Evolutionary conservation across 805 yeast genomes (phyloP), one percentile per base, ranked within the genome.

Genomic region (Priceomyces haplophilus): DNA sequence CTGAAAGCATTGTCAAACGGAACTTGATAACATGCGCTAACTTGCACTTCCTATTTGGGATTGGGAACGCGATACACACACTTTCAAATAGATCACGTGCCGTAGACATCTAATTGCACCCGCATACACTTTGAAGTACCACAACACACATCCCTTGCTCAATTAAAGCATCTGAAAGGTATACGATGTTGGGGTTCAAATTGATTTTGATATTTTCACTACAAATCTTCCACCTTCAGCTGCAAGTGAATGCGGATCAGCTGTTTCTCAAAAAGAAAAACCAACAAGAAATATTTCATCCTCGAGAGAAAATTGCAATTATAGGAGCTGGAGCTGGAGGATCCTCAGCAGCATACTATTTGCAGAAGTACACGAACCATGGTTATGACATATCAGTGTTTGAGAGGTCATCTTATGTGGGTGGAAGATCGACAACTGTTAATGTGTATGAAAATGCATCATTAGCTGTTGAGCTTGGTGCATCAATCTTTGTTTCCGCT

Each of bases 241-340:
- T 8, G 6, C 24, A 21, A 21, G 24, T 21, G 8, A 8, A 8
- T 6, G 24, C 24, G 8, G 24, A 21, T 7, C 24, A 21, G 8
- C 8, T 21, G 8, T 7, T 7, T 21, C 8, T 21, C 24, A 21
- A 21, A 7, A 21, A 7, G 6, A 8, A 21, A 21, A 21, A 21
- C 24, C 8, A 7, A 7, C 24, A 8, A 8, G 24, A 21, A 21
- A 21, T 8, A 21, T 21, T 8, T 6, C 6, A 21, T 21, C 31
- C 31, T 4, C 31, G 11, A 10, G 40, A 31, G 31, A 53, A 41
- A 20, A 50, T 72, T 12, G 78, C 76, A 1, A 65, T 73, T 18
- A 60, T 72, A 21, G 80, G 81, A 2, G 76, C 79, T 0, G 81
- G 80, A 3, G 70, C 80, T 3, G 78, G 75, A 7, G 80, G 81